A percentile compares a stretch with the other conserved stretches of the same genome.
phyloP scores from a whole-genome alignment of 129 eudicot genomes.

The Cynara cardunculus region DNA sequence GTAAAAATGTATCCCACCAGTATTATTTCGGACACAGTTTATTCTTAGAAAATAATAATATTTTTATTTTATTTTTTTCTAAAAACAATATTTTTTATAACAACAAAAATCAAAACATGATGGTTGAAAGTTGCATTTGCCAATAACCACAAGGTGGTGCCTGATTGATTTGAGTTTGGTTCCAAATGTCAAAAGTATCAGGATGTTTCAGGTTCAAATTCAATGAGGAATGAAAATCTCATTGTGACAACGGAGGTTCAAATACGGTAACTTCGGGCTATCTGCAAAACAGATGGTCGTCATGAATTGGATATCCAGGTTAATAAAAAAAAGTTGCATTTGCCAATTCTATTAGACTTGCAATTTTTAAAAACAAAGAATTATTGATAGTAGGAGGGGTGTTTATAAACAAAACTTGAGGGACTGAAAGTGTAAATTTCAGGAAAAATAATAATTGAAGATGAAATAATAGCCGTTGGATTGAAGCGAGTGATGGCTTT shows the following conservation, averaged over 20 bases:
- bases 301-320: too few relatives aligned
- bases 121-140: not conserved
- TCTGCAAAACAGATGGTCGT: too few relatives aligned
- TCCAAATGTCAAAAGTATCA: too few relatives aligned
- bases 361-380: too few relatives aligned
- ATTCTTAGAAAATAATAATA: not conserved
- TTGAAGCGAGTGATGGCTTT: constrained; percentile 15
- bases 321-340: not conserved
- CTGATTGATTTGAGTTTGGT: too few relatives aligned
- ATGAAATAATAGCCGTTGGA: constrained; percentile 13
- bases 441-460: not conserved
- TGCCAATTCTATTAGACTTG: not conserved
- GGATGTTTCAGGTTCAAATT: too few relatives aligned
- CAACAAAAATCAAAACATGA: not conserved
- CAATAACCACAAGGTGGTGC: too few relatives aligned
- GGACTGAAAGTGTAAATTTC: not conserved
- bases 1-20: not conserved
- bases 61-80: not conserved
- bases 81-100: not conserved
- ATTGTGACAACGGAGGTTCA: too few relatives aligned
- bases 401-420: constrained; percentile 6
- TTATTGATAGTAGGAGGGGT: not conserved
- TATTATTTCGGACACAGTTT: not conserved
- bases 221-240: too few relatives aligned
- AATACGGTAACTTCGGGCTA: too few relatives aligned